These are phyloP conservation scores for Trametes versicolor DNA, from an alignment of 1,284 basidiomycete species.

Conservation along the genomic window DNA sequence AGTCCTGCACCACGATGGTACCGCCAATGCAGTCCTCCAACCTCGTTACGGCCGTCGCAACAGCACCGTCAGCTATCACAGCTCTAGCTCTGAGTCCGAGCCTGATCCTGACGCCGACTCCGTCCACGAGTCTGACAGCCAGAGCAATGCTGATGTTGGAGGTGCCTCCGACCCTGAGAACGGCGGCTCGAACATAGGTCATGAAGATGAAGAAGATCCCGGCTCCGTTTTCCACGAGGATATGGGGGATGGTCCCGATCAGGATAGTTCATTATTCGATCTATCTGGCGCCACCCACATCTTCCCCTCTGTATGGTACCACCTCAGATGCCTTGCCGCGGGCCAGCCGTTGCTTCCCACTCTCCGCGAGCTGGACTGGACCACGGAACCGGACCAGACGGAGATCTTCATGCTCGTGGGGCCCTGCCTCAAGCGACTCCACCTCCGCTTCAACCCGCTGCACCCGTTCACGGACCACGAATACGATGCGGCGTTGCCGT, in stretches of 20 bases:
- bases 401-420: constrained; percentile 2
- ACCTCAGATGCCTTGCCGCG: not conserved
- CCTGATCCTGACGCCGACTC: too few relatives aligned
- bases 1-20: not conserved
- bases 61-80: too few relatives aligned
- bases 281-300: not conserved
- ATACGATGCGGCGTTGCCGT: not conserved
- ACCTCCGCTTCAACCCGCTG: not conserved
- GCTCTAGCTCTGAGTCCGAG: too few relatives aligned
- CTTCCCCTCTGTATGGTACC: constrained; percentile 2
- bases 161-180: too few relatives aligned
- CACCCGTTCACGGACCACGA: not conserved
- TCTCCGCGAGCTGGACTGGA: constrained; percentile 5
- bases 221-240: too few relatives aligned
- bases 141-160: too few relatives aligned
- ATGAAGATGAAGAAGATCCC: too few relatives aligned
- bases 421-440: not conserved
- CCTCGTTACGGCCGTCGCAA: not conserved
- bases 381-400: not conserved
- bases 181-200: too few relatives aligned
- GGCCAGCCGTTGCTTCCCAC: not conserved
- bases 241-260: not conserved
- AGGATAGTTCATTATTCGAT: not conserved
- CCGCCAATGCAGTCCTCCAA: not conserved
- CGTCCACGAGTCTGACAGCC: too few relatives aligned